phyloP scores from a whole-genome alignment of 148 eudicot genomes.

The Fagopyrum esculentum region DNA sequence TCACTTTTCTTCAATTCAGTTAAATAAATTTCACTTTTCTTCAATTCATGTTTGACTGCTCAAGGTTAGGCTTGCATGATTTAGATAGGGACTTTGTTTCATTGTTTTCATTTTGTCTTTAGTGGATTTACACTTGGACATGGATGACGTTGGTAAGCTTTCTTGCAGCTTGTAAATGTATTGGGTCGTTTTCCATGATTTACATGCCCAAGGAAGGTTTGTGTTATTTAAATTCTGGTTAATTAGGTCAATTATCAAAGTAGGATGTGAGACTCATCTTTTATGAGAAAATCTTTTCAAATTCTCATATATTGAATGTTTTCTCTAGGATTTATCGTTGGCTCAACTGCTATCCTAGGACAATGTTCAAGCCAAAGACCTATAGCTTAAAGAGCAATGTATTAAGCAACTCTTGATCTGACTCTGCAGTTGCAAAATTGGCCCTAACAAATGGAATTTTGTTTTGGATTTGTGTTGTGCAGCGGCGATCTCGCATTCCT shows the following conservation, averaged over 20 bases:
- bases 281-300: slow-evolving; percentile 1
- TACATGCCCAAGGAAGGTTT: slow-evolving; percentile 86
- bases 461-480: no score
- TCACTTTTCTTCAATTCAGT: not conserved
- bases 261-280: not conserved
- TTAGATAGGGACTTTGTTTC: not conserved
- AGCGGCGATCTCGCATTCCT: no score
- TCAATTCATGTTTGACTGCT: slow-evolving; percentile 4
- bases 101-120: not conserved
- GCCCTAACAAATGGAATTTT: no score
- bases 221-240: not conserved
- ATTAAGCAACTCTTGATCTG: no score
- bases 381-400: slow-evolving; percentile 25
- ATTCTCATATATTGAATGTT: no score
- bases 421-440: no score
- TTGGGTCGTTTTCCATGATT: slow-evolving; percentile 68
- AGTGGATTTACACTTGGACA: not conserved
- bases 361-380: slow-evolving; percentile 55
- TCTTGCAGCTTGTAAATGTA: slow-evolving; percentile 61
- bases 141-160: not conserved
- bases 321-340: no score
- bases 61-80: not conserved
- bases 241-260: not conserved
- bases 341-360: no score
- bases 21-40: not conserved